Evolutionary conservation across 2,329 filamentous ascomycete genomes (phyloP).

Genomic region (Fonsecaea erecta): DNA sequence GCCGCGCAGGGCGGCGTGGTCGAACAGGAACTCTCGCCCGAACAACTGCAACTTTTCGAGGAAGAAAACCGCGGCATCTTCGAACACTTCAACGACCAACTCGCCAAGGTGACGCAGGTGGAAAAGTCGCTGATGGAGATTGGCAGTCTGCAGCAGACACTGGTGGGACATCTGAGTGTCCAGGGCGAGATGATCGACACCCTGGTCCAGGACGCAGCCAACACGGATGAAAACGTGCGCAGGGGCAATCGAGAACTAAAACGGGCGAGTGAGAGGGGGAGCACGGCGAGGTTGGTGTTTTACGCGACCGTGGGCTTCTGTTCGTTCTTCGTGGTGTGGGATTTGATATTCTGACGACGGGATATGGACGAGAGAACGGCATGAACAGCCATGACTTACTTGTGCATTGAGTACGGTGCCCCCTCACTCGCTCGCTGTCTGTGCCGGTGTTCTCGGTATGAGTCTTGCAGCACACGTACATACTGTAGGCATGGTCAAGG

Average conservation of each 20-base stretch:
- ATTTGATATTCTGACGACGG: conserved; percentile 64
- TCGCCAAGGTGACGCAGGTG: conserved; percentile 91
- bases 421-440: neutral
- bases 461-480: neutral
- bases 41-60: conserved; percentile 92
- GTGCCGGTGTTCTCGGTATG: neutral
- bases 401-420: neutral
- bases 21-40: conserved; percentile 67
- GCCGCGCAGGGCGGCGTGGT: conserved; percentile 41
- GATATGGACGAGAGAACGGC: neutral
- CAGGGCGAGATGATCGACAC: conserved; percentile 90
- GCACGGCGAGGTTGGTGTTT: conserved; percentile 77
- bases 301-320: conserved; percentile 79
- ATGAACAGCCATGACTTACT: neutral
- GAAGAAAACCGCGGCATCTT: conserved; percentile 92
- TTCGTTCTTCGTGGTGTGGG: conserved; percentile 75
- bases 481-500: neutral
- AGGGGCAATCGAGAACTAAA: conserved; percentile 91
- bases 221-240: conserved; percentile 83
- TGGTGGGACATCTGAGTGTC: conserved; percentile 81
- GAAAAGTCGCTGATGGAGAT: conserved; percentile 93
- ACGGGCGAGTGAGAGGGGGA: conserved; percentile 73
- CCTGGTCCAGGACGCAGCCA: conserved; percentile 79
- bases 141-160: conserved; percentile 84
- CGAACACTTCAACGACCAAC: conserved; percentile 88